Conservation (phyloP, 177 flowering plant species). For the Vitis hybrid region DNA sequence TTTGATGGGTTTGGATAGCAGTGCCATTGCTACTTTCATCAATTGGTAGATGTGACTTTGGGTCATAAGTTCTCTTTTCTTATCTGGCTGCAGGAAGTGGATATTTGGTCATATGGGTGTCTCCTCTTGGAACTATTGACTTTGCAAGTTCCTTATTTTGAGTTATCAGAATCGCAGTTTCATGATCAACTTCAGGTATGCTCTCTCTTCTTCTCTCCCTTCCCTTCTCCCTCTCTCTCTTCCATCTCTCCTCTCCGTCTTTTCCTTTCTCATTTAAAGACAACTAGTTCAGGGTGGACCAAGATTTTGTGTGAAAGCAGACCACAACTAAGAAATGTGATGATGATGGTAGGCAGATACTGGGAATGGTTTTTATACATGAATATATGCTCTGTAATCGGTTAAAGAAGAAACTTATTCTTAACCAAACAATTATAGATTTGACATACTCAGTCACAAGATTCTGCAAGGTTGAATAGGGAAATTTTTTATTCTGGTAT, state of each 20-base stretch:
- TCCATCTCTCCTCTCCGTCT: not conserved
- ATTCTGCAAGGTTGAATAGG: no score
- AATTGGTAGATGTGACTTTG: not conserved
- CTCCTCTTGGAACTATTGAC: slow-evolving; percentile 77
- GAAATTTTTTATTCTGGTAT: no score
- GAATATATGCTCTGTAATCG: no score
- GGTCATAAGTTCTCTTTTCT: not conserved
- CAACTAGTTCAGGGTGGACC: not conserved
- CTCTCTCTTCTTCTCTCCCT: slow-evolving; percentile 7
- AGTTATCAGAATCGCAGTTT: slow-evolving; percentile 52
- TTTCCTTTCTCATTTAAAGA: not conserved
- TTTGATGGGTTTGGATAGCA: not conserved
- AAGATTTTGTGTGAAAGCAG: no score
- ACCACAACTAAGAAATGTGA: no score
- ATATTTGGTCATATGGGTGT: slow-evolving; percentile 98
- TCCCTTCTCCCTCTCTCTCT: not conserved
- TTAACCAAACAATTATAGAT: no score
- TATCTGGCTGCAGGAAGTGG: slow-evolving; percentile 69
- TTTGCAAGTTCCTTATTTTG: slow-evolving; percentile 70
- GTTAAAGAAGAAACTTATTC: no score
- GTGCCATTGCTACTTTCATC: not conserved
- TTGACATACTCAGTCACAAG: no score
- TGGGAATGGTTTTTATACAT: no score
- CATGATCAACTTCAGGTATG: slow-evolving; percentile 66
- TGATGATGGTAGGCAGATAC: no score